Base-by-base conservation (phyloP, 805 yeast genomes). In the Wickerhamiella cacticola region DNA sequence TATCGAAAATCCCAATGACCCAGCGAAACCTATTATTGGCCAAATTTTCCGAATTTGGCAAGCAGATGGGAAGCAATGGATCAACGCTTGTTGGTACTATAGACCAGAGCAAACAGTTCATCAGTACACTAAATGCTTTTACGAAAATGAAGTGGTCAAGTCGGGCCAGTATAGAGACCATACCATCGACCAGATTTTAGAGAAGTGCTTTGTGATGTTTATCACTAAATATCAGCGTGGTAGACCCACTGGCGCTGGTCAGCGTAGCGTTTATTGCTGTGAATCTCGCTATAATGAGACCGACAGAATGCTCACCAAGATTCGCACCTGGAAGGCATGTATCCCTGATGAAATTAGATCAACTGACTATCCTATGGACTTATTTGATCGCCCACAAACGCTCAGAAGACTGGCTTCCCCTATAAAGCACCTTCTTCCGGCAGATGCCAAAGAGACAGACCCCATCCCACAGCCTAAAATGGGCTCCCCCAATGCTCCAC, bases 31-130 rank as follows among this genome's bases (percentile, higher is more conserved):
- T 13, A 88, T 88, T 18, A 84, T 87, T 29, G 96, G 94, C 13
- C 98, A 92, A 65, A 76, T 92, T 24, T 92, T 89, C 68, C 75
- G 95, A 58, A 75, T 92, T 52, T 92, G 98, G 98, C 77, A 80
- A 51, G 57, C 53, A 23, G 94, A 87, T 54, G 94, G 88, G 48
- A 79, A 80, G 57, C 75, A 80, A 52, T 88, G 88, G 78, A 75
- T 88, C 60, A 89, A 92, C 62, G 95, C 85, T 34, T 92, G 97
- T 69, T 92, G 97, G 98, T 92, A 89, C 65, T 82, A 85, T 59
- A 78, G 97, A 56, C 96, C 98, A 1, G 97, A 92, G 63, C 96
- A 94, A 71, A 92, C 98, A 0, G 94, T 92, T 40, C 98, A 92
- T 64, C 75, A 94, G 56, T 81, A 73, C 39, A 97, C 92, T 65